phyloP scores from a whole-genome alignment of 2,329 filamentous ascomycete species.

The Pleomassaria siparia region DNA sequence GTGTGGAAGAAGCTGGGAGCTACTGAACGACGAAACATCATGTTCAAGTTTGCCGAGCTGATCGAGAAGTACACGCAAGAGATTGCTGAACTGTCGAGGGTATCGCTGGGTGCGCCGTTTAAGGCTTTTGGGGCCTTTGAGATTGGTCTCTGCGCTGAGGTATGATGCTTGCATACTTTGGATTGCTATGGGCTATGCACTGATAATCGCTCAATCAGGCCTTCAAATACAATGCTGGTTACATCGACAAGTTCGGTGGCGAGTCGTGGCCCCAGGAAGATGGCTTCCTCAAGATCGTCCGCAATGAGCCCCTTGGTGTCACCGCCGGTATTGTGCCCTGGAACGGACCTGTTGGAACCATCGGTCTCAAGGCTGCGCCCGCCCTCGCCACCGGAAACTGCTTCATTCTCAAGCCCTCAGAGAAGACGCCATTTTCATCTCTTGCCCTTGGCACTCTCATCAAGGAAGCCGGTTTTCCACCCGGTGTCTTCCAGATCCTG shows the following conservation, averaged over 20 bases:
- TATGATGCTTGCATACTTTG: slow-evolving; percentile 10
- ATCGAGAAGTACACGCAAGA: slow-evolving; percentile 25
- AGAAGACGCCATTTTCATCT: slow-evolving; percentile 39
- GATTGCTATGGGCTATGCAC: background rate
- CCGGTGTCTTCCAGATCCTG: slow-evolving; percentile 46
- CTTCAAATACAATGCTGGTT: slow-evolving; percentile 41
- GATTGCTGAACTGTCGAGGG: slow-evolving; percentile 41
- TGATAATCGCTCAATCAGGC: slow-evolving; percentile 13
- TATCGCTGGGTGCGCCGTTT: slow-evolving; percentile 52
- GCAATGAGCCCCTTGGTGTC: slow-evolving; percentile 48
- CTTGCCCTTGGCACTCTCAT: slow-evolving; percentile 37
- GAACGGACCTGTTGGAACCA: slow-evolving; percentile 44
- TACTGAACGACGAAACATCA: slow-evolving; percentile 28
- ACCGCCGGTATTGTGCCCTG: slow-evolving; percentile 47
- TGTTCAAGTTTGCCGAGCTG: slow-evolving; percentile 37
- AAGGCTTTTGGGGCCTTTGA: slow-evolving; percentile 50
- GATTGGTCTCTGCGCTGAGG: slow-evolving; percentile 41
- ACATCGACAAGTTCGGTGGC: slow-evolving; percentile 37
- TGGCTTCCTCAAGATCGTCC: slow-evolving; percentile 48
- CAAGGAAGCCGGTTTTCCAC: slow-evolving; percentile 42
- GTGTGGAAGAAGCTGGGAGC: slow-evolving; percentile 41
- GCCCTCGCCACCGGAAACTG: slow-evolving; percentile 39
- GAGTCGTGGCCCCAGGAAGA: slow-evolving; percentile 47
- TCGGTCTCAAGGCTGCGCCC: slow-evolving; percentile 41
- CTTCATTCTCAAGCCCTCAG: slow-evolving; percentile 41